Percentiles rank a stretch among this genome's conserved stretches.
Conservation (phyloP, 2,329 filamentous ascomycete species). For the Venturia nashicola region DNA sequence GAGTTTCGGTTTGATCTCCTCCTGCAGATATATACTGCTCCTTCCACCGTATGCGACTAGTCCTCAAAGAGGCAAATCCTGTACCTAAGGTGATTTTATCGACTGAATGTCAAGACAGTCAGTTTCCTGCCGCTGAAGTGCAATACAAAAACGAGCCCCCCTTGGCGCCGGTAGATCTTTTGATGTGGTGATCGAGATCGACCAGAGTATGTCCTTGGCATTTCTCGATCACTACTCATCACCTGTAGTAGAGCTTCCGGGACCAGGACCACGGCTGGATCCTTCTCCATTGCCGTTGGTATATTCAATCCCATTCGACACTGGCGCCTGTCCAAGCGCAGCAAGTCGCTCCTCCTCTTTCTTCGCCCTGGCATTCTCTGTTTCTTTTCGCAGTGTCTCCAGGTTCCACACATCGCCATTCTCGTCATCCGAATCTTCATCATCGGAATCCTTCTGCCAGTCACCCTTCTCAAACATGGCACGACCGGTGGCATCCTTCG, state of each 20-base stretch:
- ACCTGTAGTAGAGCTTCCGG: background rate
- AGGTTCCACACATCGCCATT: conserved; percentile 61
- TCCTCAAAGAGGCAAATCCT: background rate
- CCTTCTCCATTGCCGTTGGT: background rate
- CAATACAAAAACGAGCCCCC: background rate
- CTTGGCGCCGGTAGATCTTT: conserved; percentile 3
- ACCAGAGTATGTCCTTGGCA: background rate
- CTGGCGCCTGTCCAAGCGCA: conserved; percentile 5
- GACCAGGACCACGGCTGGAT: background rate
- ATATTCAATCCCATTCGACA: background rate
- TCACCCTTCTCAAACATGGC: conserved; percentile 94
- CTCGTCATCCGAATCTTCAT: conserved; percentile 49
- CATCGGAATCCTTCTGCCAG: conserved; percentile 61
- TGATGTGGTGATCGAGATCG: background rate
- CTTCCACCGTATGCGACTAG: background rate
- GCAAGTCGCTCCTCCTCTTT: conserved; percentile 64
- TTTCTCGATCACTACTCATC: background rate
- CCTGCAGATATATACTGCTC: background rate
- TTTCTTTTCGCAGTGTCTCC: conserved; percentile 72
- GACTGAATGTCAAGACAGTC: background rate
- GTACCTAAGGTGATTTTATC: background rate
- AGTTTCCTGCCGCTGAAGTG: background rate
- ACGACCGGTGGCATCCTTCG: conserved; percentile 91
- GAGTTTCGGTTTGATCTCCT: background rate
- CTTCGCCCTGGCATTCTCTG: conserved; percentile 58